phyloP scores from a whole-genome alignment of 805 yeast genomes.

The Saccharomycopsis fermentans region DNA sequence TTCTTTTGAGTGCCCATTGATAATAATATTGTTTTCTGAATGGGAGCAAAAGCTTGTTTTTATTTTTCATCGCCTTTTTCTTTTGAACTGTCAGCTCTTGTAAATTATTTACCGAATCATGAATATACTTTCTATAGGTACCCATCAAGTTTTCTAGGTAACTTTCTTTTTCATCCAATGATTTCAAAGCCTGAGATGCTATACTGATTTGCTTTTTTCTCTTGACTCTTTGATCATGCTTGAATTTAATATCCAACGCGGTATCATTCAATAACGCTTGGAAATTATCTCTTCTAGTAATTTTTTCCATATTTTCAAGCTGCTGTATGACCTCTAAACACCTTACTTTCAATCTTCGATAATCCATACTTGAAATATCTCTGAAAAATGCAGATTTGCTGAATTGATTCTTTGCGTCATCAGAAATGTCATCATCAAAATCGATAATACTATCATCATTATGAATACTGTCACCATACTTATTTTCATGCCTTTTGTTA shows the following conservation, averaged over 20 bases:
- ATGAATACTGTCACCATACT: not conserved
- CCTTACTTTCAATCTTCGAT: constrained; percentile 66
- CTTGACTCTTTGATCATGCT: constrained; percentile 39
- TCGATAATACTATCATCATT: not conserved
- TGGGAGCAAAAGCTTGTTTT: constrained; percentile 20
- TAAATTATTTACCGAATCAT: constrained; percentile 38
- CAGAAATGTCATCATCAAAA: constrained; percentile 22
- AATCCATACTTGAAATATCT: constrained; percentile 39
- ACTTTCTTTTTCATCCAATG: constrained; percentile 36
- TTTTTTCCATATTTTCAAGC: constrained; percentile 55
- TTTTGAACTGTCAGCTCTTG: constrained; percentile 33
- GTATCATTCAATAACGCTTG: constrained; percentile 76
- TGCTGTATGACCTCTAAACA: constrained; percentile 70
- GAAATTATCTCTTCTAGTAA: constrained; percentile 59
- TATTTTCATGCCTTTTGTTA: not conserved
- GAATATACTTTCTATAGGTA: constrained; percentile 37
- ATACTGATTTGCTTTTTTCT: constrained; percentile 36
- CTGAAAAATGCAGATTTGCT: constrained; percentile 40
- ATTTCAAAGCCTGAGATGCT: constrained; percentile 34
- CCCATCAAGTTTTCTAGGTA: constrained; percentile 33
- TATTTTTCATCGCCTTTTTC: constrained; percentile 25
- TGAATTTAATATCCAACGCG: constrained; percentile 65
- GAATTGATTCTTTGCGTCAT: constrained; percentile 32
- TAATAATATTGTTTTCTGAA: constrained; percentile 72
- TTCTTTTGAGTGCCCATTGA: constrained; percentile 55